These are phyloP conservation scores for Aspergillus cejpii DNA, from an alignment of 2,329 filamentous ascomycete genomes.

Conservation along the genomic window DNA sequence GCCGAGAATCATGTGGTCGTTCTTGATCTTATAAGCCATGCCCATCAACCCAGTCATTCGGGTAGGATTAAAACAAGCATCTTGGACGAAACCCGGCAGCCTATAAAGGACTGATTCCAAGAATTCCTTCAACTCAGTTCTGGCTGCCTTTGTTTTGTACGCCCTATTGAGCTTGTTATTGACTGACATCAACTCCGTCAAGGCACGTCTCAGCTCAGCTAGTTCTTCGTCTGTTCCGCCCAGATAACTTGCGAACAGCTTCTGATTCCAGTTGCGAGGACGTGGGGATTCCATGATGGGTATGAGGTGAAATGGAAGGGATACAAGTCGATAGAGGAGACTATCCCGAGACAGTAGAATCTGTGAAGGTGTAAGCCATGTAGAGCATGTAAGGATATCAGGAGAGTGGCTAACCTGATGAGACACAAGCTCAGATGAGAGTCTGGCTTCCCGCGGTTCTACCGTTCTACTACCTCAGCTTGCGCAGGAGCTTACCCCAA, in stretches of 20 bases:
- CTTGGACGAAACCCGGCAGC: not conserved
- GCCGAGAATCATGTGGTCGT: not conserved
- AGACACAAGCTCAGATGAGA: no score
- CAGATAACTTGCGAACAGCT: not conserved
- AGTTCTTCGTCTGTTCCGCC: not conserved
- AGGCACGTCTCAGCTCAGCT: not conserved
- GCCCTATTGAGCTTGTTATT: not conserved
- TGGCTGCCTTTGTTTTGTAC: not conserved
- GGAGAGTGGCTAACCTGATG: no score
- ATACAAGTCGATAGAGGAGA: not conserved
- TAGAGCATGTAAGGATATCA: no score
- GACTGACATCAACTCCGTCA: conserved; percentile 1
- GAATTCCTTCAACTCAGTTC: not conserved
- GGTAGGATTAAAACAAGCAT: not conserved
- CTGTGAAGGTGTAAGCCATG: no score
- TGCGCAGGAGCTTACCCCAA: no score
- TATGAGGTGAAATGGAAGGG: not conserved
- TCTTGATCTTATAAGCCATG: conserved; percentile 2
- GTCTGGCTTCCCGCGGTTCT: no score
- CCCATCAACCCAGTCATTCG: conserved; percentile 3
- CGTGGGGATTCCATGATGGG: not conserved
- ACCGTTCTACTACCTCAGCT: no score
- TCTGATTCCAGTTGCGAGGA: conserved; percentile 4
- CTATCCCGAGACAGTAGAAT: not conserved
- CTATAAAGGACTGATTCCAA: not conserved